Percentiles rank a stretch among this genome's conserved stretches.
Evolutionary conservation across 164 flowering plant species (phyloP).

Genomic region (Malania oleifera): DNA sequence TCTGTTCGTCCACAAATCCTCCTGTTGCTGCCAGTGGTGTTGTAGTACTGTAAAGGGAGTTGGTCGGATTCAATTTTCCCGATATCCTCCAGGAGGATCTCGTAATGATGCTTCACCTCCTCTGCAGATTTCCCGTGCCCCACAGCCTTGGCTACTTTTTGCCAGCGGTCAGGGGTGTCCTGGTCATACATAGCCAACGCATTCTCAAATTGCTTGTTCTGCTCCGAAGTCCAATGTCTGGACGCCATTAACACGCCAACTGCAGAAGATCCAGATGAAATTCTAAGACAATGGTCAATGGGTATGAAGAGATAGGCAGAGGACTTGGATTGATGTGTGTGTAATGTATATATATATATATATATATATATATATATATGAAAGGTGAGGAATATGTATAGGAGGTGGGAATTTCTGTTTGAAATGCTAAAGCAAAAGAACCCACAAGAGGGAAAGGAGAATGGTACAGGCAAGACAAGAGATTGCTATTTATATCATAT

Average conservation of each 20-base stretch:
- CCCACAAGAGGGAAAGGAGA: slow-evolving; percentile 2
- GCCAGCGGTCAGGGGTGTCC: slow-evolving; percentile 67
- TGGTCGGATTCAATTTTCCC: slow-evolving; percentile 40
- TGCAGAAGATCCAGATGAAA: not conserved
- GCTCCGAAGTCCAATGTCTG: slow-evolving; percentile 41
- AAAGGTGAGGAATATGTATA: not conserved
- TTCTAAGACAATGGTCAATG: too few relatives aligned
- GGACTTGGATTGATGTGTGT: not conserved
- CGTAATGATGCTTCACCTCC: slow-evolving; percentile 56
- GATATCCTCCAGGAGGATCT: slow-evolving; percentile 40
- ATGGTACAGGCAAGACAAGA: slow-evolving; percentile 20
- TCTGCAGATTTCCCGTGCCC: slow-evolving; percentile 51
- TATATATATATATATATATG: not conserved
- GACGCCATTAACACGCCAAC: slow-evolving; percentile 35
- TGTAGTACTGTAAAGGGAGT: slow-evolving; percentile 43
- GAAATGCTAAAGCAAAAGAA: not conserved
- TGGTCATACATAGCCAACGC: slow-evolving; percentile 46
- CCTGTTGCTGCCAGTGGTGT: slow-evolving; percentile 15
- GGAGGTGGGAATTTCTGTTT: not conserved
- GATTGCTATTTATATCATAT: slow-evolving; percentile 37
- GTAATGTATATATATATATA: too few relatives aligned
- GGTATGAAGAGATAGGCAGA: not conserved
- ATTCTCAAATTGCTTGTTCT: slow-evolving; percentile 52
- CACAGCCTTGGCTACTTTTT: slow-evolving; percentile 39
- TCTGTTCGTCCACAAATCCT: slow-evolving; percentile 22